These are phyloP conservation scores for Periglandula ipomoeae DNA, from an alignment of 2,329 filamentous ascomycete genomes.

Conservation along the genomic window DNA sequence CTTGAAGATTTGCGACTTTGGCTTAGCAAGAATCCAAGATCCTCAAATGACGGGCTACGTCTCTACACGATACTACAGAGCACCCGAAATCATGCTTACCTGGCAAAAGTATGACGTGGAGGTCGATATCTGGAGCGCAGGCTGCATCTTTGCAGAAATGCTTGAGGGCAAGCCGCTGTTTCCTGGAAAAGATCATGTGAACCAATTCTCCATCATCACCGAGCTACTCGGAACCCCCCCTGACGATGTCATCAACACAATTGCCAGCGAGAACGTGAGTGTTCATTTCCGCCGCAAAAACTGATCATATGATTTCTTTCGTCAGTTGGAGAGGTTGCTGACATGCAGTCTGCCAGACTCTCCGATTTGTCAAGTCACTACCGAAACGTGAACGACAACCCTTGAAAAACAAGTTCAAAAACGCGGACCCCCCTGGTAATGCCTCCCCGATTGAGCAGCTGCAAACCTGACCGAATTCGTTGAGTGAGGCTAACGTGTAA, in stretches of 20 bases:
- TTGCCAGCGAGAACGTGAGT: constrained; percentile 91
- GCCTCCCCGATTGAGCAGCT: not conserved
- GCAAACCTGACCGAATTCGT: not conserved
- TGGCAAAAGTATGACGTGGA: constrained; percentile 99
- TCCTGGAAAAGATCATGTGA: constrained; percentile 97
- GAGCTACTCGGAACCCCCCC: constrained; percentile 93
- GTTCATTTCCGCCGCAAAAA: no score
- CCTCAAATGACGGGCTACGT: constrained; percentile 99
- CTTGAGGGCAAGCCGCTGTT: constrained; percentile 96
- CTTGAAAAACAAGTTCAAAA: constrained; percentile 83
- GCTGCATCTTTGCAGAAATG: constrained; percentile 99
- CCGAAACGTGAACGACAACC: constrained; percentile 90
- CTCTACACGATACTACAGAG: constrained; percentile 96
- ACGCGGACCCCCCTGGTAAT: constrained; percentile 77
- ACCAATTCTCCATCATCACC: constrained; percentile 99
- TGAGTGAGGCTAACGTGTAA: not conserved
- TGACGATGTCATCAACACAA: constrained; percentile 97
- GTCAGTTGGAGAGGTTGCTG: not conserved
- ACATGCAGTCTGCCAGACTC: constrained; percentile 47
- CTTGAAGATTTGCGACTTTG: constrained; percentile 98
- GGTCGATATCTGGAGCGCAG: constrained; percentile 98
- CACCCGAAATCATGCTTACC: constrained; percentile 98
- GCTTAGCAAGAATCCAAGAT: constrained; percentile 92
- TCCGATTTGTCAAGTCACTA: constrained; percentile 94
- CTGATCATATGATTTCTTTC: no score